Conservation (phyloP, 768 basidiomycete species). For the Paxillus involutus region DNA sequence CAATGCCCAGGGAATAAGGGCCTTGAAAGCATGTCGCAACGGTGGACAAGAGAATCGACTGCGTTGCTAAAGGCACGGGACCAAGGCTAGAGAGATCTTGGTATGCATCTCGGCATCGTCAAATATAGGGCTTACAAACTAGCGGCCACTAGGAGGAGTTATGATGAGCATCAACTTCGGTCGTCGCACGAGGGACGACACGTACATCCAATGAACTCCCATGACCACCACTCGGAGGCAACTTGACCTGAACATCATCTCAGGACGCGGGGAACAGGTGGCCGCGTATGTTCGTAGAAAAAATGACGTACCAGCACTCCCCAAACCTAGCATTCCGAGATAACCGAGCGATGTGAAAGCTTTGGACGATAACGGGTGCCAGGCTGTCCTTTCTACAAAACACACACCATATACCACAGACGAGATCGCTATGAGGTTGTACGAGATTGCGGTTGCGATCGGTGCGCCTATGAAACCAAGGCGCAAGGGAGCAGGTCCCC, state of each 20-base stretch:
- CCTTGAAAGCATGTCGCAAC: conserved; percentile 76
- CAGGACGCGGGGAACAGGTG: background rate
- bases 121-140: conserved; percentile 37
- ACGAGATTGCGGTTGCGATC: conserved; percentile 82
- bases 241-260: conserved; percentile 50
- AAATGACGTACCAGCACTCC: conserved; percentile 58
- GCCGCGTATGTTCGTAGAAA: no score
- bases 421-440: conserved; percentile 72
- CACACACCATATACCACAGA: conserved; percentile 64
- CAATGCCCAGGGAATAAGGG: conserved; percentile 76
- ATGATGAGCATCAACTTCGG: background rate
- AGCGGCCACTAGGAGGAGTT: conserved; percentile 38
- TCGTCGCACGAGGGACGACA: background rate
- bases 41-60: conserved; percentile 77
- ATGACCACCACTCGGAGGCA: conserved; percentile 93
- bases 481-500: conserved; percentile 80
- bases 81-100: conserved; percentile 53
- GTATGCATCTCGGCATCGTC: background rate
- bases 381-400: conserved; percentile 71
- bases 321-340: conserved; percentile 71
- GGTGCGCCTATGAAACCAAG: conserved; percentile 94
- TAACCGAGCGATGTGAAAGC: conserved; percentile 57
- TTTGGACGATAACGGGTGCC: conserved; percentile 71
- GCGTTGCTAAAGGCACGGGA: conserved; percentile 76
- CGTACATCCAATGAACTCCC: conserved; percentile 72